Conservation (phyloP, 2,329 filamentous ascomycete species). For the Xylaria multiplex region DNA sequence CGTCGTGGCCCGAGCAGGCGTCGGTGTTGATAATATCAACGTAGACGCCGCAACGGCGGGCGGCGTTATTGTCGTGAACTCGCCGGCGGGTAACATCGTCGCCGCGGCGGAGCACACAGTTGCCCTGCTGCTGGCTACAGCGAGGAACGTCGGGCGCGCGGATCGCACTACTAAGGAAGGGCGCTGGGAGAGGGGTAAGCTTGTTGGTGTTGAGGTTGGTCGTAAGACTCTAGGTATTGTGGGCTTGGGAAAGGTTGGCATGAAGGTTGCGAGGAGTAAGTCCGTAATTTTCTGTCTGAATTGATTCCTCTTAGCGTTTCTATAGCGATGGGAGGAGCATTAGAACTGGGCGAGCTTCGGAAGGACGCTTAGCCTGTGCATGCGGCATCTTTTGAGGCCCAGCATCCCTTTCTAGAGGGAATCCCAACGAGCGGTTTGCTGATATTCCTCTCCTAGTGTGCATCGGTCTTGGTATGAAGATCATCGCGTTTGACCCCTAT, state of each 20-base stretch:
- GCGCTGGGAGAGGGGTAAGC: constrained; percentile 77
- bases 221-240: constrained; percentile 81
- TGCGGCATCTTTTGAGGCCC: not conserved
- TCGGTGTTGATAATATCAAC: constrained; percentile 86
- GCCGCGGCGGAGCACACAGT: constrained; percentile 84
- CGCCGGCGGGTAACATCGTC: constrained; percentile 80
- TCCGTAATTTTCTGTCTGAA: not conserved
- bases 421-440: not conserved
- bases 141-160: constrained; percentile 77
- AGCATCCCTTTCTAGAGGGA: not conserved
- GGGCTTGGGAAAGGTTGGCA: constrained; percentile 83
- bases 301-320: not conserved
- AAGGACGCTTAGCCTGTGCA: not conserved
- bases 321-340: no score
- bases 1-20: constrained; percentile 82
- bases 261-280: constrained; percentile 70
- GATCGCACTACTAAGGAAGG: constrained; percentile 75
- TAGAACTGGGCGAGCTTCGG: not conserved
- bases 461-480: constrained; percentile 61
- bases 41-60: constrained; percentile 75
- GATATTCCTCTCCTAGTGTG: constrained; percentile 27
- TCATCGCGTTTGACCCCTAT: constrained; percentile 80
- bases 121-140: constrained; percentile 77
- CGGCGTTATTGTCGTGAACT: constrained; percentile 84
- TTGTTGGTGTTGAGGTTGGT: constrained; percentile 81